A percentile compares a stretch with the other conserved stretches of the same genome.
Evolutionary conservation across 2,329 filamentous ascomycete species (phyloP).

Genomic region (Amauroascus verrucosus): DNA sequence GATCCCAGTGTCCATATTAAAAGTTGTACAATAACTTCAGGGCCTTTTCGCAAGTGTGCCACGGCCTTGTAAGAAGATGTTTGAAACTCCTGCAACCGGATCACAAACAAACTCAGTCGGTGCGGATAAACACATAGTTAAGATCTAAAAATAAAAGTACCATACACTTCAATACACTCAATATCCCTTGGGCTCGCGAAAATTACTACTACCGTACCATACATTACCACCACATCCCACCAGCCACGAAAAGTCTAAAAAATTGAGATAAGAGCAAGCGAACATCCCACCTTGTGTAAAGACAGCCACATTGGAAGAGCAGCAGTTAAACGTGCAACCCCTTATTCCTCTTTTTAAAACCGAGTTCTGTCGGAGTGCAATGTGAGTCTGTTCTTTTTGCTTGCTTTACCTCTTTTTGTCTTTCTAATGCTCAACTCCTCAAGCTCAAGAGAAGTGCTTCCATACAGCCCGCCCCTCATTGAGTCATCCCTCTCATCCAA

Average conservation of each 20-base stretch:
- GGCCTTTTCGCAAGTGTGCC: too few species aligned
- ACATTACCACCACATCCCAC: not conserved
- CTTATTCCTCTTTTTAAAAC: not conserved
- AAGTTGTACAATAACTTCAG: too few species aligned
- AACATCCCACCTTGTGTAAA: slow-evolving; percentile 1
- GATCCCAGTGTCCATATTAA: too few species aligned
- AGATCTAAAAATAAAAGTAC: not conserved
- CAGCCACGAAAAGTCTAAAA: not conserved
- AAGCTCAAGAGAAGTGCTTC: not conserved
- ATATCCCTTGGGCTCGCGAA: too few species aligned
- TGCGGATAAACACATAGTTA: not conserved
- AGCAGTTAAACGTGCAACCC: not conserved
- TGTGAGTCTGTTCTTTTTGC: slow-evolving; percentile 2
- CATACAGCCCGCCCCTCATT: slow-evolving; percentile 2
- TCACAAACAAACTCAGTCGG: not conserved
- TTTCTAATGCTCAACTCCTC: not conserved
- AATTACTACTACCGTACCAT: not conserved
- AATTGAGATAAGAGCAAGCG: not conserved
- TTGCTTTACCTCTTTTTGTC: not conserved
- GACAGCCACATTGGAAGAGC: not conserved
- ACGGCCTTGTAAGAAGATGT: too few species aligned
- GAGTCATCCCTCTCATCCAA: not conserved
- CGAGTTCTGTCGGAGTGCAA: not conserved
- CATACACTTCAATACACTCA: not conserved
- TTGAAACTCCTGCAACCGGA: too few species aligned